Percentiles rank a stretch among this genome's conserved stretches.
These are phyloP conservation scores for Harringtonia lauricola DNA, from an alignment of 2,329 filamentous ascomycete genomes.

Conservation along the genomic window DNA sequence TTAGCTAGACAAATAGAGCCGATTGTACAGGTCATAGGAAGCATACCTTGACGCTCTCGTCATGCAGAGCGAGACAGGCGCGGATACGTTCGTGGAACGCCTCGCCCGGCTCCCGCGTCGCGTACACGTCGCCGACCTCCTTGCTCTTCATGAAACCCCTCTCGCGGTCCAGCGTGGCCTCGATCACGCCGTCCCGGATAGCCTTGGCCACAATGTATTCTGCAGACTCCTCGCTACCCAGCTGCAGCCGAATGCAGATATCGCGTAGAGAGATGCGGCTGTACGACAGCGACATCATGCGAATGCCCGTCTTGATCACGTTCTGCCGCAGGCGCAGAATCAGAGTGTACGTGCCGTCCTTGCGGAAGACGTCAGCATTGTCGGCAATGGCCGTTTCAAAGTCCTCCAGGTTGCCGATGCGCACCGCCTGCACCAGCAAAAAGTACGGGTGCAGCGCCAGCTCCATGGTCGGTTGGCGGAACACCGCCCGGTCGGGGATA, in stretches of 20 bases:
- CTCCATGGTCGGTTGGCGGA: slow-evolving; percentile 82
- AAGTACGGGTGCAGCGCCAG: slow-evolving; percentile 86
- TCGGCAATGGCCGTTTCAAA: slow-evolving; percentile 80
- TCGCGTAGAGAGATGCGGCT: slow-evolving; percentile 93
- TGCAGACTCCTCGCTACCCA: slow-evolving; percentile 92
- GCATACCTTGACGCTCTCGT: slow-evolving; percentile 92
- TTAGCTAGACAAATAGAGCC: not conserved
- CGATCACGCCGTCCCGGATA: slow-evolving; percentile 93
- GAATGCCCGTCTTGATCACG: slow-evolving; percentile 97
- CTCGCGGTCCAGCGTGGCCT: slow-evolving; percentile 88
- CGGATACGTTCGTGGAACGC: slow-evolving; percentile 95
- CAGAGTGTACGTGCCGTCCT: slow-evolving; percentile 89
- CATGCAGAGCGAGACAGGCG: slow-evolving; percentile 82
- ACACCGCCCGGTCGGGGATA: slow-evolving; percentile 89
- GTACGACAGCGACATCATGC: slow-evolving; percentile 98
- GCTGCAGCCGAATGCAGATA: slow-evolving; percentile 88
- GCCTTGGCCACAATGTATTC: slow-evolving; percentile 99
- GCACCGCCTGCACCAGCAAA: slow-evolving; percentile 84
- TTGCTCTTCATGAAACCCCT: slow-evolving; percentile 98
- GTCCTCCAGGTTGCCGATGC: slow-evolving; percentile 89
- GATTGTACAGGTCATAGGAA: not conserved
- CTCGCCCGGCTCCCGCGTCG: slow-evolving; percentile 89
- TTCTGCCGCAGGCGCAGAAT: slow-evolving; percentile 94
- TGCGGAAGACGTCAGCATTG: slow-evolving; percentile 75
- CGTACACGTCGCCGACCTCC: slow-evolving; percentile 90